phyloP scores from a whole-genome alignment of 2,329 filamentous ascomycete species.

The Colletotrichum higginsianum region DNA sequence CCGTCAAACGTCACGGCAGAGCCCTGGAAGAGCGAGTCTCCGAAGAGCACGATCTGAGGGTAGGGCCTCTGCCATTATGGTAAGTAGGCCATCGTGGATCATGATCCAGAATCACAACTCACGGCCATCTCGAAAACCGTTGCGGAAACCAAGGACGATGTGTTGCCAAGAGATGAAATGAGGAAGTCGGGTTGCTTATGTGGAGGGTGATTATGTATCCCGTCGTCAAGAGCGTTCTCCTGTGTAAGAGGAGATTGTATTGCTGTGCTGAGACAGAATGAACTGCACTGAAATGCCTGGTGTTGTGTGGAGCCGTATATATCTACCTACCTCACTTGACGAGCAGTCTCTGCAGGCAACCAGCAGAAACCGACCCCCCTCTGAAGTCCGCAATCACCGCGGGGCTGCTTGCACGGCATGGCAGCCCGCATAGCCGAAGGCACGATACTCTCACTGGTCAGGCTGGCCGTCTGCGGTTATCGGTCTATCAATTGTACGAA shows the following conservation, averaged over 20 bases:
- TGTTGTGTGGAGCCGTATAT: slow-evolving; percentile 2
- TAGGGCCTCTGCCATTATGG: slow-evolving; percentile 55
- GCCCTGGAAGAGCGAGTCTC: slow-evolving; percentile 88
- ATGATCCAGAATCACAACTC: background rate
- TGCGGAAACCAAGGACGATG: no score
- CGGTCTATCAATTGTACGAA: slow-evolving; percentile 38
- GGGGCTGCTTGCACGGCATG: slow-evolving; percentile 23
- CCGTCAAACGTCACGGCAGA: slow-evolving; percentile 73
- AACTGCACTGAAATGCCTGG: background rate
- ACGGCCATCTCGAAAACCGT: slow-evolving; percentile 9
- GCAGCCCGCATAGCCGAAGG: slow-evolving; percentile 32
- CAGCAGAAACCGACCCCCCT: background rate
- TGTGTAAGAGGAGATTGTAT: background rate
- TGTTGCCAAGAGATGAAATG: no score
- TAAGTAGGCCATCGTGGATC: background rate
- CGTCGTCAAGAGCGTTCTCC: background rate
- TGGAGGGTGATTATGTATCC: background rate
- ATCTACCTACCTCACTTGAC: background rate
- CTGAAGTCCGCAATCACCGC: slow-evolving; percentile 19
- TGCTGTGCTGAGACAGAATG: background rate
- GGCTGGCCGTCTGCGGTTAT: slow-evolving; percentile 23
- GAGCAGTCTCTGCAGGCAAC: slow-evolving; percentile 8
- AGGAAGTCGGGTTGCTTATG: background rate
- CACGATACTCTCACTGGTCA: slow-evolving; percentile 19
- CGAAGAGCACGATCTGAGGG: slow-evolving; percentile 86